phyloP scores from a whole-genome alignment of 345 rosid genomes.

The Eucalyptus pauciflora region DNA sequence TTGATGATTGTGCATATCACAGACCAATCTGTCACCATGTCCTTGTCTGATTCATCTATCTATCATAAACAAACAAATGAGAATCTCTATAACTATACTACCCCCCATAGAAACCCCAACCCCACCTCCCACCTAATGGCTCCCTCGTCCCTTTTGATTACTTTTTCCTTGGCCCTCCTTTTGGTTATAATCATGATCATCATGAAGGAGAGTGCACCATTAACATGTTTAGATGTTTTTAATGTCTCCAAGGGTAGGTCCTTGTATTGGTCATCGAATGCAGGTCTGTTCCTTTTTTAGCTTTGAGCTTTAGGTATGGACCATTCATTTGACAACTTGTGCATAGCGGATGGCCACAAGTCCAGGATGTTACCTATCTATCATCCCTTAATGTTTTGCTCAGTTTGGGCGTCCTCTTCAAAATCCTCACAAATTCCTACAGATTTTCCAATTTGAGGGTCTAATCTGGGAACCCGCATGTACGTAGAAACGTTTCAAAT shows the following conservation, averaged over 20 bases:
- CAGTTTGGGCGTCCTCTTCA: neutral
- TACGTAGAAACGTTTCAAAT: neutral
- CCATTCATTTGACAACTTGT: slow-evolving; percentile 3
- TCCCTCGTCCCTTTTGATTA: neutral
- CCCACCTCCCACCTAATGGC: neutral
- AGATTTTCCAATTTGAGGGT: neutral
- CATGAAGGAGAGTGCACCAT: neutral
- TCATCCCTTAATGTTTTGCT: neutral
- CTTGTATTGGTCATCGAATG: neutral
- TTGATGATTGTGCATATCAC: slow-evolving; percentile 33
- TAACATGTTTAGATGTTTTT: neutral
- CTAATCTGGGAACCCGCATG: neutral
- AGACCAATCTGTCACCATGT: slow-evolving; percentile 21
- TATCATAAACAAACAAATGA: slow-evolving; percentile 9
- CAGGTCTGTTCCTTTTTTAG: neutral
- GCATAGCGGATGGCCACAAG: neutral
- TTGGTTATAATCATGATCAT: slow-evolving; percentile 3
- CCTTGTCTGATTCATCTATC: slow-evolving; percentile 22
- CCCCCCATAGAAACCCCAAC: neutral
- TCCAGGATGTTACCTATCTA: neutral
- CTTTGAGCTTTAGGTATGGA: neutral
- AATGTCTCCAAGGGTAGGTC: neutral
- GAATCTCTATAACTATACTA: neutral
- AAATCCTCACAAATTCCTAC: neutral
- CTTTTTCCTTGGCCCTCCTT: neutral